phyloP scores from a whole-genome alignment of 495 filamentous ascomycete genomes.

The Letharia lupina region DNA sequence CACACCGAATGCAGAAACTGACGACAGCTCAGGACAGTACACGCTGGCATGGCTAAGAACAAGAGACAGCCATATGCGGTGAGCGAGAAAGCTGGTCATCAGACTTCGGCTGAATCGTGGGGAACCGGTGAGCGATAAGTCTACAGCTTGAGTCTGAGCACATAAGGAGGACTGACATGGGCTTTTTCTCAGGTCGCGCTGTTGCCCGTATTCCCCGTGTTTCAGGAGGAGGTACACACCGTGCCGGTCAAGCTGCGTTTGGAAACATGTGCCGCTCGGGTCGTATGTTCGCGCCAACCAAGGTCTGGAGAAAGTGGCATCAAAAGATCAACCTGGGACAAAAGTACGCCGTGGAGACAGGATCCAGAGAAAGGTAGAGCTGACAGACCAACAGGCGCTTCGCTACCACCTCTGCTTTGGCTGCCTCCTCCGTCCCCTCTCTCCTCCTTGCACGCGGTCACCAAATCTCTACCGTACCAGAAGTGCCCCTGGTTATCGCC shows the following conservation, averaged over 20 bases:
- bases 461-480: slow-evolving; percentile 82
- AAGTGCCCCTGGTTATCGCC: slow-evolving; percentile 93
- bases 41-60: slow-evolving; percentile 99
- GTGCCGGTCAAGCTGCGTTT: slow-evolving; percentile 98
- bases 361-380: not conserved
- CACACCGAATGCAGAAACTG: slow-evolving; percentile 24
- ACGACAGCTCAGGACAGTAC: slow-evolving; percentile 57
- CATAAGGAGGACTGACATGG: slow-evolving; percentile 25
- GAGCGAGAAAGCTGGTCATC: slow-evolving; percentile 99
- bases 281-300: slow-evolving; percentile 99
- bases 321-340: slow-evolving; percentile 98
- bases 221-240: slow-evolving; percentile 99
- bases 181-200: slow-evolving; percentile 66
- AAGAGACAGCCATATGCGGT: slow-evolving; percentile 99
- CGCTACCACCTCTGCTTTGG: slow-evolving; percentile 92
- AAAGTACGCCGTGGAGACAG: slow-evolving; percentile 51
- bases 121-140: slow-evolving; percentile 77
- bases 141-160: slow-evolving; percentile 1
- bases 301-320: slow-evolving; percentile 99
- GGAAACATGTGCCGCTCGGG: slow-evolving; percentile 99
- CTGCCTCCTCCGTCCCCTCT: slow-evolving; percentile 87
- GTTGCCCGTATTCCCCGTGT: slow-evolving; percentile 99
- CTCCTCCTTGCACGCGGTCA: slow-evolving; percentile 95
- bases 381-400: slow-evolving; percentile 58
- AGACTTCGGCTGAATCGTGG: slow-evolving; percentile 99